Evolutionary conservation across 352 stramenopile species (phyloP).

Genomic region (Phytophthora sp.): DNA sequence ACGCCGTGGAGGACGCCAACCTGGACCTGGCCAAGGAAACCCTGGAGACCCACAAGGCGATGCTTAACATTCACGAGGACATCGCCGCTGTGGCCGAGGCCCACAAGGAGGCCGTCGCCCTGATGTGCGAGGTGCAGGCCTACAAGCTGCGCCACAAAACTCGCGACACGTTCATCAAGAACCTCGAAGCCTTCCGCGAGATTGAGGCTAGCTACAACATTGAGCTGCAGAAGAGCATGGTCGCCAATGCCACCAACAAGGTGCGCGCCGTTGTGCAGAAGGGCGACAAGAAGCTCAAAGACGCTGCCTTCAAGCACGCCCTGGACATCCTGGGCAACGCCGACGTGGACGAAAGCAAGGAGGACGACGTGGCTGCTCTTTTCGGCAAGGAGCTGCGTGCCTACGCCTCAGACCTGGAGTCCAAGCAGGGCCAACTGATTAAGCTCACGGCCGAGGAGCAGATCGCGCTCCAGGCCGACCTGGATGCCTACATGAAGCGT

Average conservation of each 20-base stretch:
- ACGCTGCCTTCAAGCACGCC: conserved; percentile 84
- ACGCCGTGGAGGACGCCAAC: conserved; percentile 86
- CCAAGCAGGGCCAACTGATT: conserved; percentile 81
- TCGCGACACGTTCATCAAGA: conserved; percentile 86
- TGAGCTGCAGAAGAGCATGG: conserved; percentile 87
- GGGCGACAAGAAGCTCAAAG: conserved; percentile 88
- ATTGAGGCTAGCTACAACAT: conserved; percentile 84
- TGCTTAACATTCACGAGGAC: conserved; percentile 88
- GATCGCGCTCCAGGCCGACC: conserved; percentile 81
- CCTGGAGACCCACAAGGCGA: conserved; percentile 78
- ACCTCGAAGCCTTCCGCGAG: conserved; percentile 86
- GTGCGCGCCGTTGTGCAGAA: conserved; percentile 76
- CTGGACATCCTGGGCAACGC: conserved; percentile 82
- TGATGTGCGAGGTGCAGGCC: conserved; percentile 87
- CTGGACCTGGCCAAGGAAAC: conserved; percentile 85
- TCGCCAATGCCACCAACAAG: conserved; percentile 71
- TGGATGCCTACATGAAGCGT: conserved; percentile 89
- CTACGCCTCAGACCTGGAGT: conserved; percentile 75
- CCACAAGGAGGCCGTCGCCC: conserved; percentile 81
- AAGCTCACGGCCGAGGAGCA: conserved; percentile 79
- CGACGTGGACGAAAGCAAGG: conserved; percentile 76
- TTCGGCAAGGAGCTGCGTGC: conserved; percentile 86
- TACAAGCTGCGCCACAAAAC: conserved; percentile 90
- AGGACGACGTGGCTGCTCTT: conserved; percentile 82
- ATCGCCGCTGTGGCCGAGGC: conserved; percentile 75